A percentile compares a stretch with the other conserved stretches of the same genome.
Conservation (phyloP, 2,329 filamentous ascomycete genomes). For the Chaetothyriales sp. region DNA sequence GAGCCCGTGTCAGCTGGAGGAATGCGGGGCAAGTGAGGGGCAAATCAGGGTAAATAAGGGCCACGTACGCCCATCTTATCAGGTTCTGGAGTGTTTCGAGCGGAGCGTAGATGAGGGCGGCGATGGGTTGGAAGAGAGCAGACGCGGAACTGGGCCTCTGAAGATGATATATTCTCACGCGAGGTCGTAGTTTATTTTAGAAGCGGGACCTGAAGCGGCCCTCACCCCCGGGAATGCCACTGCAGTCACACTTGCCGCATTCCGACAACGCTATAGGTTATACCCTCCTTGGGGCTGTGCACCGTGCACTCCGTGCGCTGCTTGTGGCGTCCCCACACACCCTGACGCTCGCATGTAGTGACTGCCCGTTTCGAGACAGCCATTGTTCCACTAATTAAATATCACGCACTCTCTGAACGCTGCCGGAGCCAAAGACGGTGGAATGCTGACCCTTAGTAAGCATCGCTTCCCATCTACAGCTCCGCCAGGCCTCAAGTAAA, state of each 20-base stretch:
- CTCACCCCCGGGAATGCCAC: not conserved
- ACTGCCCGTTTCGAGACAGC: too few relatives aligned
- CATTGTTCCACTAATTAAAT: too few relatives aligned
- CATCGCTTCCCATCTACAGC: too few relatives aligned
- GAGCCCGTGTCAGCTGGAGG: slow-evolving; percentile 1
- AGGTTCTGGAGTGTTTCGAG: not conserved
- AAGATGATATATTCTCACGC: not conserved
- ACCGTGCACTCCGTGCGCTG: too few relatives aligned
- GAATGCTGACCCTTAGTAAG: too few relatives aligned
- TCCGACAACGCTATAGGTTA: not conserved
- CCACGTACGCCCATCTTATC: not conserved
- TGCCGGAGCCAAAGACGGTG: too few relatives aligned
- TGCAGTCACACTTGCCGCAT: not conserved
- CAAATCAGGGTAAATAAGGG: not conserved
- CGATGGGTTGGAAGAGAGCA: not conserved
- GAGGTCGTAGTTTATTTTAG: not conserved
- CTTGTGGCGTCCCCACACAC: too few relatives aligned
- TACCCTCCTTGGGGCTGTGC: too few relatives aligned
- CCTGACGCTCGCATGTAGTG: too few relatives aligned
- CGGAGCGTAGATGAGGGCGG: not conserved
- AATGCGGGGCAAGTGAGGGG: slow-evolving; percentile 1
- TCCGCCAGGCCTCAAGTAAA: too few relatives aligned
- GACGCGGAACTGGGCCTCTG: not conserved
- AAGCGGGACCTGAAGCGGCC: not conserved
- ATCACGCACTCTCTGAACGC: too few relatives aligned